phyloP scores from a whole-genome alignment of 1,284 basidiomycete species.

The Tilletia horrida region DNA sequence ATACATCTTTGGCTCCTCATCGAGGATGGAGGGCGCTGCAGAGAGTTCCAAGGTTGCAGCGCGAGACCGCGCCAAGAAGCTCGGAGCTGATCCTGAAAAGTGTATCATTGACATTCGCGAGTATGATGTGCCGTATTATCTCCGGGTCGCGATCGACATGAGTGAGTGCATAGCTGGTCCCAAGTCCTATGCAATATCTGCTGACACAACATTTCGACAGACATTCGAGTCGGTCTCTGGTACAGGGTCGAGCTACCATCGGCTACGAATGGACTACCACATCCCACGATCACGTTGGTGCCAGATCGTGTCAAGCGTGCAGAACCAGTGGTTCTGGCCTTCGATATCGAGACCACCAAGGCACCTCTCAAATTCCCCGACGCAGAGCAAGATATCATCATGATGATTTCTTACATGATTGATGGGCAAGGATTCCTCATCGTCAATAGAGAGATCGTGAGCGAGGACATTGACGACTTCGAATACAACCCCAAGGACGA shows the following conservation, averaged over 20 bases:
- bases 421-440: constrained; percentile 96
- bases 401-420: constrained; percentile 99
- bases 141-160: constrained; percentile 97
- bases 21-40: constrained; percentile 22
- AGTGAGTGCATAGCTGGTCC: constrained; percentile 53
- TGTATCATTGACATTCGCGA: constrained; percentile 91
- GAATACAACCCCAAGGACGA: constrained; percentile 98
- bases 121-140: constrained; percentile 95
- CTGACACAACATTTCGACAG: constrained; percentile 55
- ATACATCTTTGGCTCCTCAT: constrained; percentile 28
- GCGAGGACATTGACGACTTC: constrained; percentile 96
- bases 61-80: neutral
- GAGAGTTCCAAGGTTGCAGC: constrained; percentile 17
- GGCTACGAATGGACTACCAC: constrained; percentile 68
- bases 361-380: constrained; percentile 98
- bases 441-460: constrained; percentile 94
- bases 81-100: constrained; percentile 71
- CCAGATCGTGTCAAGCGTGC: constrained; percentile 91
- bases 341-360: constrained; percentile 98
- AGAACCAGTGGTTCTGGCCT: constrained; percentile 98
- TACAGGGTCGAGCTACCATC: constrained; percentile 67
- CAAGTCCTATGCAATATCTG: neutral
- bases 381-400: constrained; percentile 90
- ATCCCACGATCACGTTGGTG: constrained; percentile 72
- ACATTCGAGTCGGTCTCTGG: constrained; percentile 95